phyloP scores from a whole-genome alignment of 2,329 filamentous ascomycete species.

The Cercospora beticola region DNA sequence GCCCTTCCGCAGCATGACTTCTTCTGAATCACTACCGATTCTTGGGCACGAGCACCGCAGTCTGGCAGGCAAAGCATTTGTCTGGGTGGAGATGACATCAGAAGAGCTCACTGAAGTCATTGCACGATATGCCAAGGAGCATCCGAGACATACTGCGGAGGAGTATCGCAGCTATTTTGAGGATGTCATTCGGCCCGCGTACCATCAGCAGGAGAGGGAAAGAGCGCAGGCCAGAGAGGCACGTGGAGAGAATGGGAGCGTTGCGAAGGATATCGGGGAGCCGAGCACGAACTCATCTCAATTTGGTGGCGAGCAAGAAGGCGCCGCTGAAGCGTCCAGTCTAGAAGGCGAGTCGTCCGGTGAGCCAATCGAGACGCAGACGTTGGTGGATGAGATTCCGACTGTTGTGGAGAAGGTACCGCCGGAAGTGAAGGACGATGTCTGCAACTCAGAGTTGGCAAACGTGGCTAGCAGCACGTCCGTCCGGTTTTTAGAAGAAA shows the following conservation, averaged over 20 bases:
- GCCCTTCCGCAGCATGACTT: background rate
- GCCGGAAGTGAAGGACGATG: background rate
- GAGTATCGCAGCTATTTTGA: slow-evolving; percentile 31
- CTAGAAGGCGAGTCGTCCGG: background rate
- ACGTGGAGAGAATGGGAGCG: background rate
- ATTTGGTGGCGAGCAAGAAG: background rate
- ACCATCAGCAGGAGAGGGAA: slow-evolving; percentile 16
- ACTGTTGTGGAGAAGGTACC: background rate
- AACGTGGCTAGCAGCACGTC: background rate
- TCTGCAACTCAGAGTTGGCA: background rate
- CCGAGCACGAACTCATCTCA: background rate
- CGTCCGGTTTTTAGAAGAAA: background rate
- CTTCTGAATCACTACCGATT: background rate
- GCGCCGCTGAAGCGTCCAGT: background rate
- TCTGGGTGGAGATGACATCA: slow-evolving; percentile 24
- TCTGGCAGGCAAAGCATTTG: slow-evolving; percentile 23
- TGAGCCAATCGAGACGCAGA: background rate
- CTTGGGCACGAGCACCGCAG: slow-evolving; percentile 23
- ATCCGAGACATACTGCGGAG: slow-evolving; percentile 18
- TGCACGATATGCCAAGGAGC: slow-evolving; percentile 15
- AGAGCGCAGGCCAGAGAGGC: background rate
- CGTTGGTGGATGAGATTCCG: background rate
- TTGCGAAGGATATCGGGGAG: background rate
- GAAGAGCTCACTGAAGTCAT: slow-evolving; percentile 20
- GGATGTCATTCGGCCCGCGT: slow-evolving; percentile 24